Conservation (phyloP, 352 stramenopile genomes). For the Phytophthora pluvialis region DNA sequence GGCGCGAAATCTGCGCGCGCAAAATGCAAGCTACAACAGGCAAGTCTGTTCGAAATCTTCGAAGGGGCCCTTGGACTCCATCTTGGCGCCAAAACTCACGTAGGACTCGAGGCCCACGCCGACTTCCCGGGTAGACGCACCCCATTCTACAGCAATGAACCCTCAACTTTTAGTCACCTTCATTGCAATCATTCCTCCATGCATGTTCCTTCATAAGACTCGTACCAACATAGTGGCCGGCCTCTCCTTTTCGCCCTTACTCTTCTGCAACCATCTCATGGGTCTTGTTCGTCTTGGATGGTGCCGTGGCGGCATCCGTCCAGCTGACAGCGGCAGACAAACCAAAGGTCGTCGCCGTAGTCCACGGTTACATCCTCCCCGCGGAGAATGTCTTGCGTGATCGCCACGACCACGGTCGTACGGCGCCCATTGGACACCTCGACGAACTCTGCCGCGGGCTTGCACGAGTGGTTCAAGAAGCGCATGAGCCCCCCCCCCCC, state of each 20-base stretch:
- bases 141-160: not conserved
- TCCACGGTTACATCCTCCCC: slow-evolving; percentile 14
- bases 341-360: slow-evolving; percentile 16
- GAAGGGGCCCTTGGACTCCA: not conserved
- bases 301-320: not conserved
- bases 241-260: not conserved
- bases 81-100: slow-evolving; percentile 8
- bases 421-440: slow-evolving; percentile 13
- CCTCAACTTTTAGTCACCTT: not conserved
- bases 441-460: slow-evolving; percentile 4
- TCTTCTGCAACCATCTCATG: not conserved
- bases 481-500: slow-evolving; percentile 1
- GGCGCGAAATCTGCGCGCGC: slow-evolving; percentile 8
- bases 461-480: slow-evolving; percentile 13
- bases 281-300: slow-evolving; percentile 10
- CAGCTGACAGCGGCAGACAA: slow-evolving; percentile 8
- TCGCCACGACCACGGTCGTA: slow-evolving; percentile 11
- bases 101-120: not conserved
- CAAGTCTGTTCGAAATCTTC: slow-evolving; percentile 2
- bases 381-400: not conserved
- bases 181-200: slow-evolving; percentile 2
- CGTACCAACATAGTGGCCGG: not conserved
- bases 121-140: not conserved
- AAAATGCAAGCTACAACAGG: not conserved
- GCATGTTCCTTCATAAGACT: slow-evolving; percentile 1